Base-by-base conservation (phyloP, 2,329 filamentous ascomycete genomes). In the Fusarium sp. region DNA sequence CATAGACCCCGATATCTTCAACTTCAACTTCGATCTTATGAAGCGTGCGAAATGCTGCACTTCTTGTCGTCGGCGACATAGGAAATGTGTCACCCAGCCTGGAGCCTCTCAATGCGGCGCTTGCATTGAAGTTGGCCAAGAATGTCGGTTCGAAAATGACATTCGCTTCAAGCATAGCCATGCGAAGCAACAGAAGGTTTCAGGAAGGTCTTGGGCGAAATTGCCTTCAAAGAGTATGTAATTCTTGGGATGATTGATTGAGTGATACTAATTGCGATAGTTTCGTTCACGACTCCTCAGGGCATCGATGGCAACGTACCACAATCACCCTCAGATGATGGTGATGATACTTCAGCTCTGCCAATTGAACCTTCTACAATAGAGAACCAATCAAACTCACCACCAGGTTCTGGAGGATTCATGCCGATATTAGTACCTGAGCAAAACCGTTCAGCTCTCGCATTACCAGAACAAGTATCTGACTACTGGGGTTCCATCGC, bases 161-260 rank as follows among this genome's bases (percentile, higher is more conserved):
- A 45, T 62, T 53, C 56, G 56, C 1, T 62, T 62, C 33, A 62
- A 61, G n/a, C 46, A 61, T 22, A 45, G 2, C 20, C 42, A 45
- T 0, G 5, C 42, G 34, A 28, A 40, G 3, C 2, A 0, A 0
- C 28, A 26, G 20, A 34, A 7, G 22, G 15, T 42, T 14, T 11
- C 26, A 1, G 36, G 38, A 1, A 11, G 45, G 4, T 15, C 52
- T 1, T 39, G 45, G 45, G n/a, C 46, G 0, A 26, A 18, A 10
- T 20, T 60, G 0, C 53, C 57, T 0, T 20, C 10, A 3, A 60
- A 14, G 10, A 58, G 57, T 59, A 17, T 0, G 34, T 11, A 3
- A 10, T 14, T 15, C 1, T 3, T n/a, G 6, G 14, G 14, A 1
- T 34, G 9, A 33, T 18, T 6, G 1, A 7, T 7, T 1, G 0